A percentile compares a stretch with the other conserved stretches of the same genome.
Evolutionary conservation across 371 early-diverging fungal genomes (phyloP).

Genomic region (Mucor sp.): DNA sequence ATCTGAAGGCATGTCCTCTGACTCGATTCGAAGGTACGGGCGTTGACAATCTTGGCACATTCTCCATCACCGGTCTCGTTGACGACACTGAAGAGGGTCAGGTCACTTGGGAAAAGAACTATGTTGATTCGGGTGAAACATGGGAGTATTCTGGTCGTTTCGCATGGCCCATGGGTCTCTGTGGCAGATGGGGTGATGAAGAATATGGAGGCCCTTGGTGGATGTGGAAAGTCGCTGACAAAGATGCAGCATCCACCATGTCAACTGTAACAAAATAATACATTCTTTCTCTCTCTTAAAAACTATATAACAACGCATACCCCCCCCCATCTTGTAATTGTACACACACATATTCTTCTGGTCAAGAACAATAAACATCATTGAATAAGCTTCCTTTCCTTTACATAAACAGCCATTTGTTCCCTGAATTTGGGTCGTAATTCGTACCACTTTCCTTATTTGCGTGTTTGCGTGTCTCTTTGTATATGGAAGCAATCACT

Average conservation of each 20-base stretch:
- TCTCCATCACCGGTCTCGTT: slow-evolving; percentile 44
- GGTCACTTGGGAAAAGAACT: slow-evolving; percentile 51
- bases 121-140: slow-evolving; percentile 44
- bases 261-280: slow-evolving; percentile 7
- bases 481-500: neutral
- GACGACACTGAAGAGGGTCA: slow-evolving; percentile 53
- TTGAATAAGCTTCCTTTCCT: neutral
- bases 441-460: neutral
- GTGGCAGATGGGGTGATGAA: slow-evolving; percentile 54
- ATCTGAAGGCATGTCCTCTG: slow-evolving; percentile 40
- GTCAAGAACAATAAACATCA: slow-evolving; percentile 4
- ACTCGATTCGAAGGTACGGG: slow-evolving; percentile 53
- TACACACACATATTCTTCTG: neutral
- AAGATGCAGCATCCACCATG: neutral
- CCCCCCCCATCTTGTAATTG: neutral
- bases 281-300: no score
- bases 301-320: neutral
- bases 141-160: slow-evolving; percentile 55
- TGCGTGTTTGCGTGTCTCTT: neutral
- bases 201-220: slow-evolving; percentile 56
- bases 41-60: slow-evolving; percentile 40
- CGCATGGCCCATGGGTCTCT: slow-evolving; percentile 44
- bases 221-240: slow-evolving; percentile 44
- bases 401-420: neutral
- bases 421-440: neutral